Conservation (phyloP, 495 filamentous ascomycete genomes). For the Penicillium angulare region DNA sequence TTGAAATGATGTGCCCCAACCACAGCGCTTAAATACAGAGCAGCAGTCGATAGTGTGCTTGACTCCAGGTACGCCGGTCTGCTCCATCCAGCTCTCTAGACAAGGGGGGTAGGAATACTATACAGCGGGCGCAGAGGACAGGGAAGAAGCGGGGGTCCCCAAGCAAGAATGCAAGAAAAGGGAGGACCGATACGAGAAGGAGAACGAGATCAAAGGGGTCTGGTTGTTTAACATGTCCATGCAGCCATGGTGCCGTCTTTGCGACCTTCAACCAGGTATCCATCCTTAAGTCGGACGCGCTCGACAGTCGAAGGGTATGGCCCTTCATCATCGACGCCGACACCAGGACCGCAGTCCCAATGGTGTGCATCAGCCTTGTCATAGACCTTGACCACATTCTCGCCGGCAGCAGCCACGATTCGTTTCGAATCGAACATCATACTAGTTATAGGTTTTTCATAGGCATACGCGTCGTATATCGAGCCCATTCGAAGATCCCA, state of each 20-base stretch:
- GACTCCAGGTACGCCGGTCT: constrained; percentile 7
- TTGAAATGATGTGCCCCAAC: no score
- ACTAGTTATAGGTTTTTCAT: constrained; percentile 87
- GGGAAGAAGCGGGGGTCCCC: constrained; percentile 2
- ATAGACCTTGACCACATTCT: constrained; percentile 94
- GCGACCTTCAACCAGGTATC: constrained; percentile 88
- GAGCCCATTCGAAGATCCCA: constrained; percentile 98
- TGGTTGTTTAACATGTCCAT: constrained; percentile 70
- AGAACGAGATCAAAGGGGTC: background rate
- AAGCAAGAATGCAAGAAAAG: constrained; percentile 11
- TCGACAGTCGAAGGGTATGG: constrained; percentile 71
- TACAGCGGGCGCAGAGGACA: constrained; percentile 20
- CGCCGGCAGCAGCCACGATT: constrained; percentile 87
- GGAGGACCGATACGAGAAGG: no score
- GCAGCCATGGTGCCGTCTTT: constrained; percentile 85
- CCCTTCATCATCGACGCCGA: constrained; percentile 59
- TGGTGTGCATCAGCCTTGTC: constrained; percentile 94
- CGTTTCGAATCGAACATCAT: constrained; percentile 97
- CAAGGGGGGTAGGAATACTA: constrained; percentile 25
- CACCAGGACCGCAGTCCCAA: constrained; percentile 93
- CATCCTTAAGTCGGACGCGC: constrained; percentile 86
- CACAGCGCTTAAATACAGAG: constrained; percentile 7
- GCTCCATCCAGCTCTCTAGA: constrained; percentile 21
- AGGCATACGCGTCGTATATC: constrained; percentile 95
- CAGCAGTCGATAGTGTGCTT: constrained; percentile 10